phyloP scores from a whole-genome alignment of 2,329 filamentous ascomycete genomes.

The Phoma herbarum region DNA sequence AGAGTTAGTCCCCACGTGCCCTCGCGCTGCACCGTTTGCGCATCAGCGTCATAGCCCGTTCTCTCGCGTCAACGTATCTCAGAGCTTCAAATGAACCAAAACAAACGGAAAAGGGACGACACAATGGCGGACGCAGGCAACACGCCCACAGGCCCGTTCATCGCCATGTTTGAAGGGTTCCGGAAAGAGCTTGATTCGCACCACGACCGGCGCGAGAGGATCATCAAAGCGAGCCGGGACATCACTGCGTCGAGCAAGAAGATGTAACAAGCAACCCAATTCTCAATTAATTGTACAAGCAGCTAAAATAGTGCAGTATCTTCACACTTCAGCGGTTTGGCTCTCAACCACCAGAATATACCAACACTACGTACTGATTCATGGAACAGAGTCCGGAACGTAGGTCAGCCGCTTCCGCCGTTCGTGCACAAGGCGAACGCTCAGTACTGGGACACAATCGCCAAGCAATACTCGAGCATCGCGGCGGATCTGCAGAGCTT shows the following conservation, averaged over 20 bases:
- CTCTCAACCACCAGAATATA: too few species aligned
- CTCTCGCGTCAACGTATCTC: constrained; percentile 14
- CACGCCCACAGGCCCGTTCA: constrained; percentile 54
- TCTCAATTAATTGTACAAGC: too few species aligned
- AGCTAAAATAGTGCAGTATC: too few species aligned
- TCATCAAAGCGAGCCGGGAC: constrained; percentile 90
- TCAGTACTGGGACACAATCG: constrained; percentile 74
- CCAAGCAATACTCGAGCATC: constrained; percentile 72
- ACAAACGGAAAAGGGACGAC: constrained; percentile 49
- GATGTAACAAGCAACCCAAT: too few species aligned
- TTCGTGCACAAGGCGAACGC: constrained; percentile 75
- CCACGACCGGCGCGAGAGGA: constrained; percentile 87
- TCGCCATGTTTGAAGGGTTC: constrained; percentile 84
- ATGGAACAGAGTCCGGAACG: constrained; percentile 68
- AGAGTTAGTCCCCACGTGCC: constrained; percentile 33
- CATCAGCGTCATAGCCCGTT: constrained; percentile 17
- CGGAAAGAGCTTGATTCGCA: constrained; percentile 91
- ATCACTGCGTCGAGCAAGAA: constrained; percentile 97
- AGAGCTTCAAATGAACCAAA: constrained; percentile 30
- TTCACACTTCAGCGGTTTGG: constrained; percentile 87
- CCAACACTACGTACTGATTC: too few species aligned
- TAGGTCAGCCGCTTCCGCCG: constrained; percentile 69
- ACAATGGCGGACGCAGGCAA: constrained; percentile 45
- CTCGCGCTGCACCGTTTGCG: constrained; percentile 36
- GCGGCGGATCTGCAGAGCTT: constrained; percentile 77